Evolutionary conservation across 441 rosid species (phyloP).

Genomic region (Gossypium davidsonii): DNA sequence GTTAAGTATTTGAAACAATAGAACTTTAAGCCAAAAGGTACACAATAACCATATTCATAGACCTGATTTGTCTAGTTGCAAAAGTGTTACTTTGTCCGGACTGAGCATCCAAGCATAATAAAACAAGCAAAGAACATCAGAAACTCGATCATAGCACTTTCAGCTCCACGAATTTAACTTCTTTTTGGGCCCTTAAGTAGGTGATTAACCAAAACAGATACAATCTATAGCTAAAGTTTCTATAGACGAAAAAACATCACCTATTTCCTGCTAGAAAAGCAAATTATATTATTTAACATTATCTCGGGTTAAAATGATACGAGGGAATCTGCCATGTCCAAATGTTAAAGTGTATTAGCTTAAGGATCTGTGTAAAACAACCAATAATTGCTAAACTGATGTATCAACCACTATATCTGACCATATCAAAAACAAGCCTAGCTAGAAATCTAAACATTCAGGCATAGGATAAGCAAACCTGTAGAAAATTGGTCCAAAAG

Average conservation of each 20-base stretch:
- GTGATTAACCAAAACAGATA: not conserved
- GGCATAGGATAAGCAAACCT: not conserved
- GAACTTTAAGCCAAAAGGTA: not conserved
- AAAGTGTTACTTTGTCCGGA: not conserved
- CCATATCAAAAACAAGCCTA: not conserved
- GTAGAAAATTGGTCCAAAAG: not conserved
- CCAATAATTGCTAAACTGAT: not conserved
- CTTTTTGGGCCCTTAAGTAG: not conserved
- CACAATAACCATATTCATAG: not conserved
- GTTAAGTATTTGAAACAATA: not conserved
- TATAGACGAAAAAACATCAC: not conserved
- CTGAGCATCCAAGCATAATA: not conserved
- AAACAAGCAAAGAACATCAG: not conserved
- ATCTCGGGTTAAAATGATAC: not conserved
- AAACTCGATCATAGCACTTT: not conserved
- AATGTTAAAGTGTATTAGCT: not conserved
- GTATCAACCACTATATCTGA: not conserved
- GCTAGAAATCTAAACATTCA: not conserved
- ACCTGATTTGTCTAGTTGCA: not conserved
- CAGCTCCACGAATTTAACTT: not conserved
- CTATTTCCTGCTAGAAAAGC: not conserved
- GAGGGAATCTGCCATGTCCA: not conserved
- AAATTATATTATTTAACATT: not conserved
- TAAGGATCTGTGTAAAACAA: not conserved
- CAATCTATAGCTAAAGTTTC: not conserved